Conservation (phyloP, 441 rosid species). For the Theobroma grandiflorum region DNA sequence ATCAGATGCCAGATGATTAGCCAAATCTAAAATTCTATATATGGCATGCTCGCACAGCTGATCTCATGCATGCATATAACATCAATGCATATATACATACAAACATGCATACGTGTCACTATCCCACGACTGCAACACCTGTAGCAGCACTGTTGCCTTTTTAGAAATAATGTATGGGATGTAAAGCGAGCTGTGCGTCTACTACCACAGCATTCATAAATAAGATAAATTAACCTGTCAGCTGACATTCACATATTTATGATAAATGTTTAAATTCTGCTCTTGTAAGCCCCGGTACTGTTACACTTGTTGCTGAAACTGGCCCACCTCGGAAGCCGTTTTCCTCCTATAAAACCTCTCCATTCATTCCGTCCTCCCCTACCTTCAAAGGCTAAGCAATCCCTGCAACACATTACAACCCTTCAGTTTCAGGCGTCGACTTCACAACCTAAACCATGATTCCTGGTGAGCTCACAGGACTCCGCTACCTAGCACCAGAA, state of each 20-base stretch:
- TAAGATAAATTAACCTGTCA: background rate
- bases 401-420: conserved; percentile 20
- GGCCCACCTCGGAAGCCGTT: conserved; percentile 43
- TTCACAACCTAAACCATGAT: conserved; percentile 48
- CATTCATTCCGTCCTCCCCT: conserved; percentile 37
- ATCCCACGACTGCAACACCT: background rate
- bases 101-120: conserved; percentile 8
- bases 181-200: conserved; percentile 22
- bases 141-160: conserved; percentile 12
- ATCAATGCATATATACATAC: conserved; percentile 11
- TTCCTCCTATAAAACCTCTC: conserved; percentile 62
- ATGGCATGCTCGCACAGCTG: conserved; percentile 18
- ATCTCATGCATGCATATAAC: conserved; percentile 15
- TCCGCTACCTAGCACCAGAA: conserved; percentile 57
- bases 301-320: conserved; percentile 35
- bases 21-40: conserved; percentile 31
- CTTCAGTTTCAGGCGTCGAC: conserved; percentile 23
- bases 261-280: conserved; percentile 24
- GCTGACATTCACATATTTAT: conserved; percentile 20
- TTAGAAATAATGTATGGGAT: conserved; percentile 19
- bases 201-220: background rate
- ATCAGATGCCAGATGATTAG: conserved; percentile 40
- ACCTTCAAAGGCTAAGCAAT: conserved; percentile 34
- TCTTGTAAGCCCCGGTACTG: conserved; percentile 36
- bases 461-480: conserved; percentile 60